phyloP scores from a whole-genome alignment of 139 green algal species.

The Coccomyxa sp. region DNA sequence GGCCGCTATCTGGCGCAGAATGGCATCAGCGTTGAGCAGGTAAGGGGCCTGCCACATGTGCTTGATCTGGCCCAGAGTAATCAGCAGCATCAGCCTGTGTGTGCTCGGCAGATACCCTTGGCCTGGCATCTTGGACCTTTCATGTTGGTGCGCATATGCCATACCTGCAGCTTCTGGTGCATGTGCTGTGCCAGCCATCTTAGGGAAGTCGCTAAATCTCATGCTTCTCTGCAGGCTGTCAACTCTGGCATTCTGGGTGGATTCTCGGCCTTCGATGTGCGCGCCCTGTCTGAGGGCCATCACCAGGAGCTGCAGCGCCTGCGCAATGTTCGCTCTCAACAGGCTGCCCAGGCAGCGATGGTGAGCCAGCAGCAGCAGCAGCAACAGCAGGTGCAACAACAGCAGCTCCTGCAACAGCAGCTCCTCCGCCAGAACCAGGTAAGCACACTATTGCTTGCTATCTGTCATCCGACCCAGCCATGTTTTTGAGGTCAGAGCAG shows the following conservation, averaged over 20 bases:
- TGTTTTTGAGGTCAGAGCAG: too few relatives aligned
- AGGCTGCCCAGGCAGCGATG: slow-evolving; percentile 1
- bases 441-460: background rate
- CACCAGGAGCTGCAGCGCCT: slow-evolving; percentile 21
- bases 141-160: too few relatives aligned
- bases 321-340: slow-evolving; percentile 9
- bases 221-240: too few relatives aligned
- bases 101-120: too few relatives aligned
- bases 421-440: background rate
- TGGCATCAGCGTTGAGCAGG: slow-evolving; percentile 42
- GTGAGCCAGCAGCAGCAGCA: background rate
- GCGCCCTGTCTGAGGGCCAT: slow-evolving; percentile 35
- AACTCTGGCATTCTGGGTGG: slow-evolving; percentile 48
- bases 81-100: too few relatives aligned
- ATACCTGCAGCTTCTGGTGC: too few relatives aligned
- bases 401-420: background rate
- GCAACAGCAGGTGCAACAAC: slow-evolving; percentile 1
- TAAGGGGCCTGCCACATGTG: too few relatives aligned
- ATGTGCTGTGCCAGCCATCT: too few relatives aligned
- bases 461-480: too few relatives aligned
- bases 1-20: slow-evolving; percentile 35
- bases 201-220: too few relatives aligned
- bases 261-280: slow-evolving; percentile 35
- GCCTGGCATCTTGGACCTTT: too few relatives aligned
- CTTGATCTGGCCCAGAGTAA: too few relatives aligned